Evolutionary conservation across 148 eudicot genomes (phyloP), one percentile per base, ranked within the genome.

Genomic region (Limonium bicolor): DNA sequence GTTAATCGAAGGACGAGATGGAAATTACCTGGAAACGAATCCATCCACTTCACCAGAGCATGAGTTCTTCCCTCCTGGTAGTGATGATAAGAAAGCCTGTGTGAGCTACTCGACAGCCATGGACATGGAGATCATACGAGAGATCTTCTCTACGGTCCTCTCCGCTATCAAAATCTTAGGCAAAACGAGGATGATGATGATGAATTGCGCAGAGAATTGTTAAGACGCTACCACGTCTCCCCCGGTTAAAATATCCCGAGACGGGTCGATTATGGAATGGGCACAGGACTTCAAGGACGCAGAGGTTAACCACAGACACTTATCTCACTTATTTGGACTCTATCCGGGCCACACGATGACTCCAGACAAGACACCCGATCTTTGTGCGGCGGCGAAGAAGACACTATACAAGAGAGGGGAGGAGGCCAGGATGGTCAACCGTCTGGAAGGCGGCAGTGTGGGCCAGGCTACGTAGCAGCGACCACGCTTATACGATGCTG

Each of bases 1-100:
- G 96, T 60, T 74, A 52, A 66, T 81, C 16, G 72, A 70, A 57
- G 80, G 86, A 46, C 50, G 21, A 22, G 73, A 63, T 24, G 76
- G 71, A n/a, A n/a, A n/a, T 13, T 66, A 21, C 60, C 66, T 80
- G 17, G 86, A 80, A 61, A 85, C 95, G 14, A 80, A 85, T 57
- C 92, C 95, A 27, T 80, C 95, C 38, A 85, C 95, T 6, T 86
- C 95, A 10, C 92, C 92, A 0, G 92, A 85, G 51, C 95, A 85
- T 56, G 56, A 30, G 31, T 85, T 80, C 65, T 63, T 53, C 25
- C 61, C 90, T 42, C 80, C 82, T n/a, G n/a, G n/a, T n/a, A n/a
- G n/a, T n/a, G 73, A 74, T 67, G 80, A 90, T 22, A 60, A 85
- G 58, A 66, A 65, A 27, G 90, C 95, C 10, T 71, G 92, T 54